Evolutionary conservation across 495 filamentous ascomycete genomes (phyloP).

Genomic region (Glonium stellatum): DNA sequence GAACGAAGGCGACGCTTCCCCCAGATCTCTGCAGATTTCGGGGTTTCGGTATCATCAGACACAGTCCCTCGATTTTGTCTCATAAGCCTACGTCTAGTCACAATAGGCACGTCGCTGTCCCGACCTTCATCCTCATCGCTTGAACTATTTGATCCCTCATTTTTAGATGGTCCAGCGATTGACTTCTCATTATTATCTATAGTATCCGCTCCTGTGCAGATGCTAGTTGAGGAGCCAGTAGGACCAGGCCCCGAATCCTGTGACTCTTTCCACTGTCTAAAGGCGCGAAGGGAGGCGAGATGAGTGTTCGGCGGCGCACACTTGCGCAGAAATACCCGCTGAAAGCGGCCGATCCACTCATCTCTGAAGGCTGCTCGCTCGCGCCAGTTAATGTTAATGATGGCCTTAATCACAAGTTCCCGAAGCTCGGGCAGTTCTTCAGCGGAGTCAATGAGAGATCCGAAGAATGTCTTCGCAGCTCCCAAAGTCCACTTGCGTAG

Average conservation of each 20-base stretch:
- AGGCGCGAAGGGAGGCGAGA: slow-evolving; percentile 29
- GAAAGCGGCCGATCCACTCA: slow-evolving; percentile 60
- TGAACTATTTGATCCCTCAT: background rate
- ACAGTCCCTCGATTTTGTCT: background rate
- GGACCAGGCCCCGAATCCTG: background rate
- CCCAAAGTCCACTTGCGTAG: slow-evolving; percentile 61
- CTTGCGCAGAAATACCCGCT: slow-evolving; percentile 56
- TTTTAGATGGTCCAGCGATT: background rate
- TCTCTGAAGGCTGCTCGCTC: slow-evolving; percentile 67
- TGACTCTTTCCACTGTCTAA: slow-evolving; percentile 27
- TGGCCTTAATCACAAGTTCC: slow-evolving; percentile 59
- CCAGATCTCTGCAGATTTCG: slow-evolving; percentile 13
- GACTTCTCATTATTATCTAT: slow-evolving; percentile 4
- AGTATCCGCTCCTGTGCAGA: background rate
- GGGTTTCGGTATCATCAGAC: background rate
- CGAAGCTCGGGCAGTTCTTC: slow-evolving; percentile 56
- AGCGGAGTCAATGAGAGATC: slow-evolving; percentile 64
- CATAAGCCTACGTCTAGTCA: background rate
- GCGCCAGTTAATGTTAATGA: slow-evolving; percentile 67
- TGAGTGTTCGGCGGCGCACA: slow-evolving; percentile 44
- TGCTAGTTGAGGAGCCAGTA: too few species aligned
- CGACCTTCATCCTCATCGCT: background rate
- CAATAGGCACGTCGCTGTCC: slow-evolving; percentile 12
- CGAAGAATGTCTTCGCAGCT: slow-evolving; percentile 67
- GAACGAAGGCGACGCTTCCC: slow-evolving; percentile 12